A percentile compares a stretch with the other conserved stretches of the same genome.
phyloP scores from a whole-genome alignment of 305 asterid species.

The Rubia peregrina region DNA sequence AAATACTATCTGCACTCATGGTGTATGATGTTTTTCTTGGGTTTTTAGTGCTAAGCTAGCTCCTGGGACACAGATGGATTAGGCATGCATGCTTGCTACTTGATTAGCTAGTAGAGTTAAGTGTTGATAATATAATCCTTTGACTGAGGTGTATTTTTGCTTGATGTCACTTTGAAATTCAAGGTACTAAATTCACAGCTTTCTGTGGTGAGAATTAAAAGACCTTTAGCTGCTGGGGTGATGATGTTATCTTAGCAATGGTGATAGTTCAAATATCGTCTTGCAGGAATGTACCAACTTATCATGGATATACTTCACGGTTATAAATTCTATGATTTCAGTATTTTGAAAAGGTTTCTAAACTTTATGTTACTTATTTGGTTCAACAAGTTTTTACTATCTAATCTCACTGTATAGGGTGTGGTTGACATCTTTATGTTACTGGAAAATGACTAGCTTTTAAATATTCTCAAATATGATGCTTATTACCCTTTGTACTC shows the following conservation, averaged over 20 bases:
- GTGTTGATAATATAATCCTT: not conserved
- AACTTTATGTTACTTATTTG: not conserved
- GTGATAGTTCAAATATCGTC: not conserved
- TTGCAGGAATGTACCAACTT: not conserved
- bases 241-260: not conserved
- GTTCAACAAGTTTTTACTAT: not conserved
- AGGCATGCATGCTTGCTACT: slow-evolving; percentile 1
- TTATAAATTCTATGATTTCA: slow-evolving; percentile 1
- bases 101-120: not conserved
- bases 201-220: not conserved
- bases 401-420: not conserved
- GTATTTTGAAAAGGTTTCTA: slow-evolving; percentile 2
- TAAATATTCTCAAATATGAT: not conserved
- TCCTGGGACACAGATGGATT: not conserved
- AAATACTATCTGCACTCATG: not conserved
- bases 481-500: not conserved
- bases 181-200: not conserved
- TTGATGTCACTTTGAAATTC: not conserved
- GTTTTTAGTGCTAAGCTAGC: not conserved
- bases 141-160: not conserved
- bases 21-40: not conserved
- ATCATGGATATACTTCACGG: not conserved
- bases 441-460: not conserved
- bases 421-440: not conserved
- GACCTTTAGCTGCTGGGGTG: not conserved